Evolutionary conservation across 192 early-diverging fungal genomes (phyloP), one percentile per base, ranked within the genome.

Genomic region (Coemansia sp.): DNA sequence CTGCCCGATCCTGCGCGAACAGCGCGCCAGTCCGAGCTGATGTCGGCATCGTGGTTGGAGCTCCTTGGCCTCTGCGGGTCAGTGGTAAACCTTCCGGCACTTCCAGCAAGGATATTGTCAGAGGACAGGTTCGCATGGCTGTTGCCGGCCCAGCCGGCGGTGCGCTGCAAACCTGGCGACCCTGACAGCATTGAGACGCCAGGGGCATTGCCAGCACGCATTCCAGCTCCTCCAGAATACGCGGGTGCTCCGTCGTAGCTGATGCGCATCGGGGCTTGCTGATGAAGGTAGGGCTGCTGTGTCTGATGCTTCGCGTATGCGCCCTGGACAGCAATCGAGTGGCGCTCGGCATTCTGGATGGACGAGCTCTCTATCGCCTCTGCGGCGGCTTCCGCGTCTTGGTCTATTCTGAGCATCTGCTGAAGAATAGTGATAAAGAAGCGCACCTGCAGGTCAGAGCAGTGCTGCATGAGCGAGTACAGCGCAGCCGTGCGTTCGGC

Each of bases 351-450:
- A 22, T 47, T 47, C 81, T 74, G 84, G 64, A 6, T 37, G 22
- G 30, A 28, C 15, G 27, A 31, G 53, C 10, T 52, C 61, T 28
- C 50, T 22, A 33, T 23, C 54, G 20, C 40, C 50, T 20, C 44
- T 37, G 31, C 56, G 79, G 66, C 84, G 10, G 82, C 79, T 14
- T 82, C 81, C 15, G 88, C 57, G 22, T 86, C 74, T 30, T 84
- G 83, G 62, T 96, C 94, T 50, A 85, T 88, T 74, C 90, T 86
- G n/a, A 91, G 88, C 90, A 95, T 89, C 65, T 95, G 91, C 76
- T 94, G 92, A 61, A 98, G 72, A 2, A 96, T 93, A 5, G 92
- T 93, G 55, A 94, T 93, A 48, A 98, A 92, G 67, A 98, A 98
- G 28, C 94, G 87, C 60, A 94, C 88, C 81, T 98, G 96, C 53